phyloP scores from a whole-genome alignment of 306 rosid genomes.

The Geum urbanum region DNA sequence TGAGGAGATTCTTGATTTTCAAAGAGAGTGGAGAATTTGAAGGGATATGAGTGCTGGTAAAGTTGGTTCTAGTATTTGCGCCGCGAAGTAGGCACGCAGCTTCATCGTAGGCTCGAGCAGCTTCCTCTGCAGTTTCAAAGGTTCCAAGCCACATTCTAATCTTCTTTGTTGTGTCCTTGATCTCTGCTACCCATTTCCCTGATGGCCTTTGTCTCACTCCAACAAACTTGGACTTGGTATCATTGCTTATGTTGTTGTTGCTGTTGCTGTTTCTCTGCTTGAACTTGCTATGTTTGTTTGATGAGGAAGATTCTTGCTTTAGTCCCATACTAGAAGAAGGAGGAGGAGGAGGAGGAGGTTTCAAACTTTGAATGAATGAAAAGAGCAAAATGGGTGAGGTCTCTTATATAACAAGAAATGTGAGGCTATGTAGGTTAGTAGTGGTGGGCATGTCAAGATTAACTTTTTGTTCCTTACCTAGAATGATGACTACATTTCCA shows the following conservation, averaged over 20 bases:
- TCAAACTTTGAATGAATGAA: neutral
- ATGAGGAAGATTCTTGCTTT: constrained; percentile 15
- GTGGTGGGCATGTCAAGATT: constrained; percentile 48
- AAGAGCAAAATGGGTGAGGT: neutral
- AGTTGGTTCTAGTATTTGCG: constrained; percentile 70
- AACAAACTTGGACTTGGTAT: constrained; percentile 43
- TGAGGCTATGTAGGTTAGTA: constrained; percentile 22
- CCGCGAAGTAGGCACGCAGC: constrained; percentile 79
- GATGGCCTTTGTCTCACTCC: constrained; percentile 90
- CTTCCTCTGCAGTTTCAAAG: constrained; percentile 69
- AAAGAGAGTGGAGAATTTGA: constrained; percentile 53
- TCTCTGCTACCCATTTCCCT: constrained; percentile 93
- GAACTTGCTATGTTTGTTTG: constrained; percentile 25
- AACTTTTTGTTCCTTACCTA: neutral
- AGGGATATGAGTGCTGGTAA: constrained; percentile 28
- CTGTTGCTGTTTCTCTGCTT: constrained; percentile 20
- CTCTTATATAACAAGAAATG: constrained; percentile 2
- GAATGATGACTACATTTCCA: constrained; percentile 15
- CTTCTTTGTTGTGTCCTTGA: constrained; percentile 77
- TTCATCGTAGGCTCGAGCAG: constrained; percentile 84
- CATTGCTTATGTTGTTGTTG: neutral
- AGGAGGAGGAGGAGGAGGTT: neutral
- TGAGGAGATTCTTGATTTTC: constrained; percentile 60
- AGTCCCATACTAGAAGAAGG: constrained; percentile 20
- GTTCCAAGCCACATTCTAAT: constrained; percentile 90